A percentile compares a stretch with the other conserved stretches of the same genome.
Evolutionary conservation across 1,284 basidiomycete genomes (phyloP).

Genomic region (Papiliotrema fonsecae): DNA sequence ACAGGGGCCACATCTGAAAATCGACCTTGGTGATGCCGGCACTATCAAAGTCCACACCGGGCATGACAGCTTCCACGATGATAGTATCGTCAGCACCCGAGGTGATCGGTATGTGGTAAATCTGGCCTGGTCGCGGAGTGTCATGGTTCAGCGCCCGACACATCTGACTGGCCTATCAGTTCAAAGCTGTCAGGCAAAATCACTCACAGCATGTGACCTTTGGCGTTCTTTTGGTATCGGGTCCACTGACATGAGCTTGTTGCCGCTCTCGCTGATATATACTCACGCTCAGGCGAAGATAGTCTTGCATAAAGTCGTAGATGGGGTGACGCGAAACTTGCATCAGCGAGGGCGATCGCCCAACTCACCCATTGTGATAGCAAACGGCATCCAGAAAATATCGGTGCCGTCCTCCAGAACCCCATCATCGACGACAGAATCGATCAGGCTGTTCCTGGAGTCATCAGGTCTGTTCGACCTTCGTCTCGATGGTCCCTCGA

Average conservation of each 20-base stretch:
- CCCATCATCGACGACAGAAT: slow-evolving; percentile 20
- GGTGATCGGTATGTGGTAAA: slow-evolving; percentile 29
- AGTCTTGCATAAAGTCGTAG: slow-evolving; percentile 89
- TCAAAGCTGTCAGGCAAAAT: background rate
- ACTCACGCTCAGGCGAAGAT: slow-evolving; percentile 62
- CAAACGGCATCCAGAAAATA: slow-evolving; percentile 88
- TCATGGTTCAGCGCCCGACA: slow-evolving; percentile 54
- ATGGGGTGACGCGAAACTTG: slow-evolving; percentile 83
- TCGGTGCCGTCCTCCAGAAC: slow-evolving; percentile 51
- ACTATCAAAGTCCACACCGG: slow-evolving; percentile 50
- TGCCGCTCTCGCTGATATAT: background rate
- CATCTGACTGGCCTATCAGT: slow-evolving; percentile 33
- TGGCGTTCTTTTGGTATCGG: slow-evolving; percentile 78
- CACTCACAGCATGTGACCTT: slow-evolving; percentile 34
- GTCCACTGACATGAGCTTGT: slow-evolving; percentile 60
- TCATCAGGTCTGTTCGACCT: background rate
- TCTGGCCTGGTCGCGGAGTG: slow-evolving; percentile 76
- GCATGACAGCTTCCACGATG: slow-evolving; percentile 40
- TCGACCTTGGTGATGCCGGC: slow-evolving; percentile 44
- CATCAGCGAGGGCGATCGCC: slow-evolving; percentile 11
- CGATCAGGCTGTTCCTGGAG: slow-evolving; percentile 30
- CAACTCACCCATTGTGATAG: slow-evolving; percentile 56
- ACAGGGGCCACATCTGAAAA: slow-evolving; percentile 95
- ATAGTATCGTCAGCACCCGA: slow-evolving; percentile 27
- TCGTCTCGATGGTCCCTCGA: slow-evolving; percentile 53